phyloP scores from a whole-genome alignment of 768 basidiomycete genomes.

The Porpolomopsis calyptriformis region DNA sequence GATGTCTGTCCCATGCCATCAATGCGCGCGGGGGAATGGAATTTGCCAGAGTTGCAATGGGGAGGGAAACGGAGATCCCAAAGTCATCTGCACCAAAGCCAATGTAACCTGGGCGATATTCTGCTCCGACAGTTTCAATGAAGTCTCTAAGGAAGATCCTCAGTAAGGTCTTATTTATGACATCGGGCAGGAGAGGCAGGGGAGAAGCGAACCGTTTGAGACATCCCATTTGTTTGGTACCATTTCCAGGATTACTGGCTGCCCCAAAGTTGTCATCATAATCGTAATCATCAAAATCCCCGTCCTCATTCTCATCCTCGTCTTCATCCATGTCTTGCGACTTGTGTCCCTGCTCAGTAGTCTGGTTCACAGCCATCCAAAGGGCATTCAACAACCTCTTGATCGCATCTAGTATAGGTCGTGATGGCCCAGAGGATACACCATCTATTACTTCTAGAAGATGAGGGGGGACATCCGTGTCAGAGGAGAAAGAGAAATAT shows the following conservation, averaged over 20 bases:
- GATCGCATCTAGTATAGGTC: slow-evolving; percentile 36
- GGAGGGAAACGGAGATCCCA: slow-evolving; percentile 46
- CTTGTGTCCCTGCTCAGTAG: slow-evolving; percentile 4
- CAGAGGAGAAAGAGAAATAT: slow-evolving; percentile 45
- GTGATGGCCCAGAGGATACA: slow-evolving; percentile 31
- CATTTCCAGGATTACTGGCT: not conserved
- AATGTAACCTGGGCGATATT: slow-evolving; percentile 51
- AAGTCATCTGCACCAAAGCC: slow-evolving; percentile 41
- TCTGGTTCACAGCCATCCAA: slow-evolving; percentile 16
- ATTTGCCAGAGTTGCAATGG: slow-evolving; percentile 38
- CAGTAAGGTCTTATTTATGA: slow-evolving; percentile 1
- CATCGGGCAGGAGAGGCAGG: not conserved
- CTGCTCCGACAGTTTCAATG: slow-evolving; percentile 42
- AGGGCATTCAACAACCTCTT: slow-evolving; percentile 30
- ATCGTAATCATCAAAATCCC: slow-evolving; percentile 32
- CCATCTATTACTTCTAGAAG: slow-evolving; percentile 35
- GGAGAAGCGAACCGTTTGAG: slow-evolving; percentile 2
- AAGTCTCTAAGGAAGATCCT: slow-evolving; percentile 44
- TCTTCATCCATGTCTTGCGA: slow-evolving; percentile 12
- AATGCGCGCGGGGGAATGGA: slow-evolving; percentile 54
- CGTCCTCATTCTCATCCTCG: slow-evolving; percentile 19
- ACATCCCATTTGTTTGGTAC: not conserved
- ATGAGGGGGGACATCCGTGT: slow-evolving; percentile 29
- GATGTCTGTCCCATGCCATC: slow-evolving; percentile 62
- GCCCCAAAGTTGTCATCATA: slow-evolving; percentile 23